These are phyloP conservation scores for Amanita exitialis DNA, from an alignment of 768 basidiomycete species.

Conservation along the genomic window DNA sequence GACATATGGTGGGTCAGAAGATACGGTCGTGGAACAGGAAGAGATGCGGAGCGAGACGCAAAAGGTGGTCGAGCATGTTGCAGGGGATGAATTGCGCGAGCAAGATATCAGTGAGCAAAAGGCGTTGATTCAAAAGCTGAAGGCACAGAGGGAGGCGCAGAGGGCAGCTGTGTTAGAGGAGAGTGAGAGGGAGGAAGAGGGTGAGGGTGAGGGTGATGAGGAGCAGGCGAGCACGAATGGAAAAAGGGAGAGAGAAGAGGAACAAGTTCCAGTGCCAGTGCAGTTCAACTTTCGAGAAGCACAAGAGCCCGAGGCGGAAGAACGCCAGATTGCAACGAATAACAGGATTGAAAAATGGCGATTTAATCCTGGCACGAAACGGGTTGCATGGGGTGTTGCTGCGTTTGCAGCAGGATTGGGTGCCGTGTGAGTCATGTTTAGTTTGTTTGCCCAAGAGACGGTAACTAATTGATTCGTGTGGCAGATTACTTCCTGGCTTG, in stretches of 20 bases:
- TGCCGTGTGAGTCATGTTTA: constrained; percentile 54
- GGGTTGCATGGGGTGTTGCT: constrained; percentile 74
- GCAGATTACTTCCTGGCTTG: constrained; percentile 51
- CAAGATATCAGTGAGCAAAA: constrained; percentile 73
- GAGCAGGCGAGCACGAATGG: constrained; percentile 16
- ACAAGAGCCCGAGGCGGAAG: constrained; percentile 54
- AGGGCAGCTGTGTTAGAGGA: too few relatives aligned
- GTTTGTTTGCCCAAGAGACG: neutral
- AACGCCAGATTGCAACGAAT: constrained; percentile 47
- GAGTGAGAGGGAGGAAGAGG: constrained; percentile 41
- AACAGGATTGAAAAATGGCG: constrained; percentile 46
- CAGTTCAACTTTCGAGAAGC: constrained; percentile 60
- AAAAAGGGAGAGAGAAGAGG: constrained; percentile 52
- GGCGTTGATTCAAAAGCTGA: constrained; percentile 64
- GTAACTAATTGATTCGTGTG: neutral
- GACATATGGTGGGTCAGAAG: constrained; percentile 47
- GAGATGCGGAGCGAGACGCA: constrained; percentile 46
- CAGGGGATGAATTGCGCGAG: constrained; percentile 50
- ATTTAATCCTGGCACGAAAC: constrained; percentile 60
- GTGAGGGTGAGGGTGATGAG: constrained; percentile 18
- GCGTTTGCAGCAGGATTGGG: constrained; percentile 79
- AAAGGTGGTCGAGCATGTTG: constrained; percentile 43
- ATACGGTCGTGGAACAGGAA: constrained; percentile 54
- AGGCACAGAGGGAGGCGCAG: constrained; percentile 43
- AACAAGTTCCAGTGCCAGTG: constrained; percentile 27